These are phyloP conservation scores for Leccinum subgranulosum DNA, from an alignment of 768 basidiomycete species.

Conservation along the genomic window DNA sequence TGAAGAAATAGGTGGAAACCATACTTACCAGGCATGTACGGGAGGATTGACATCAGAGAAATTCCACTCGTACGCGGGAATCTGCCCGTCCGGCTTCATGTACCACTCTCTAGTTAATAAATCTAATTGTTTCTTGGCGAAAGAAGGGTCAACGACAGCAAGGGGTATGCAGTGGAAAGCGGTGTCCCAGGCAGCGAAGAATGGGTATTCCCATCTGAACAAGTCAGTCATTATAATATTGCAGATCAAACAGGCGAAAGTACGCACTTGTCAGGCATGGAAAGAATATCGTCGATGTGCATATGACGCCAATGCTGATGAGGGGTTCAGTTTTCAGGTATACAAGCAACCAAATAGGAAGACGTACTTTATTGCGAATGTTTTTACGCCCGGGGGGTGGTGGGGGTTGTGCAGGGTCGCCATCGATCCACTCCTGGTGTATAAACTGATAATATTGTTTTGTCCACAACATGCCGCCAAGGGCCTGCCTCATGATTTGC, in stretches of 20 bases:
- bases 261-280: conserved; percentile 96
- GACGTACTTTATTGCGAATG: conserved; percentile 74
- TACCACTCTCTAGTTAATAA: conserved; percentile 98
- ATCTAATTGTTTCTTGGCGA: conserved; percentile 97
- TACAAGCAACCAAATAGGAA: background rate
- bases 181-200: conserved; percentile 97
- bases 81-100: conserved; percentile 98
- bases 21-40: conserved; percentile 87
- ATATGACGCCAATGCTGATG: conserved; percentile 91
- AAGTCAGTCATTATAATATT: conserved; percentile 5
- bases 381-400: conserved; percentile 88
- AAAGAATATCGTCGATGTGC: conserved; percentile 92
- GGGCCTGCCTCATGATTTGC: conserved; percentile 95
- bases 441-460: conserved; percentile 98
- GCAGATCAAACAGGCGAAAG: background rate
- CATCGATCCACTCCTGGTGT: conserved; percentile 94
- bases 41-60: conserved; percentile 98
- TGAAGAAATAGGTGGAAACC: background rate
- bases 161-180: conserved; percentile 99
- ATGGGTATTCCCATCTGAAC: conserved; percentile 93
- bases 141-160: conserved; percentile 90
- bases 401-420: conserved; percentile 92
- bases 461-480: conserved; percentile 97
- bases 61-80: conserved; percentile 99
- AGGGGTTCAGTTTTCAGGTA: background rate